Base-by-base conservation (phyloP, 805 yeast species). In the Cyberlindnera mrakii region DNA sequence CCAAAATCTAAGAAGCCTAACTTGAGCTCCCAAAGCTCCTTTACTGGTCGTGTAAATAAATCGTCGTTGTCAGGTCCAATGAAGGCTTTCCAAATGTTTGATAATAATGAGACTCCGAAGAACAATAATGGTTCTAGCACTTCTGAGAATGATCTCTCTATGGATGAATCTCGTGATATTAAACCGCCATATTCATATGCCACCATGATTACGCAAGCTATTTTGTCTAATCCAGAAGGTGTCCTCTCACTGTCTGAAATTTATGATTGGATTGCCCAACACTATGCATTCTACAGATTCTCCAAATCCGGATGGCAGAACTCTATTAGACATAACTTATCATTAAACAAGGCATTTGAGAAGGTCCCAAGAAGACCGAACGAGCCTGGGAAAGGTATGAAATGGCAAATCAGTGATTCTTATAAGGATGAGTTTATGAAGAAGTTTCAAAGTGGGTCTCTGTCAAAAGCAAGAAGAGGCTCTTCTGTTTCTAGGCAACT, bases 311-410 rank as follows among this genome's bases (percentile, higher is more conserved):
- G 99, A 31, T 93, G 99, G 99, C 99, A 93, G 67, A 93, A 93
- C 66, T 89, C 96, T 6, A 91, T 93, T 53, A 80, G 99, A 54
- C 99, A 93, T 65, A 93, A 93, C 62, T 68, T 93, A 43, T 89
- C 97, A 3, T 71, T 93, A 46, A 93, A 93, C 65, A 93, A 91
- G 68, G 98, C 99, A 14, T 93, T 93, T 67, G 98, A 91, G 58
- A 93, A 93, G 66, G 97, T 91, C 18, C 96, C 98, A 33, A 75
- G 99, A 57, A 78, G 85, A 59, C 90, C 96, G 27, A 84, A 88
- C 62, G 98, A 93, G 66, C 97, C 98, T 0, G 99, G 99, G 15
- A 93, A 93, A 64, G 98, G 99, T 50, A 91, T 93, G 95, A 93
- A 93, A 66, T 93, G 99, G 99, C 95, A 89, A 66, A 90, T 93